A percentile compares a stretch with the other conserved stretches of the same genome.
Conservation (phyloP, 2,329 filamentous ascomycete species). For the Aspergillus tamarii region DNA sequence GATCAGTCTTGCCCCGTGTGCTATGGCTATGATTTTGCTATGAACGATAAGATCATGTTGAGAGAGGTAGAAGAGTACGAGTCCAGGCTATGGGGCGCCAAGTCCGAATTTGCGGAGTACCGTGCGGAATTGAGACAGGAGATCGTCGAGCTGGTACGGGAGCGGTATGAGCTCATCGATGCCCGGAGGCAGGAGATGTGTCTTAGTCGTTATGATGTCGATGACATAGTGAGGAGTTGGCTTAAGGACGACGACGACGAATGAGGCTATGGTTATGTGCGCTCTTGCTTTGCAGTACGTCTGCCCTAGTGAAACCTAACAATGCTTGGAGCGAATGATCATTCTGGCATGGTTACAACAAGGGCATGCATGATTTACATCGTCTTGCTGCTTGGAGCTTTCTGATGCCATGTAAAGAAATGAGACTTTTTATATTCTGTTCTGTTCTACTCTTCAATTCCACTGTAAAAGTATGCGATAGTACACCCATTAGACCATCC, state of each 20-base stretch:
- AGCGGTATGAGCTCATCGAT: not conserved
- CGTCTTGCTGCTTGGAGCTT: no score
- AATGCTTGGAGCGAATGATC: no score
- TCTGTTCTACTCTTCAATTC: no score
- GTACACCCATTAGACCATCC: no score
- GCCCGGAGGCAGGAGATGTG: not conserved
- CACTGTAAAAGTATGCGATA: no score
- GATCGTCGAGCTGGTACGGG: not conserved
- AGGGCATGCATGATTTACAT: no score
- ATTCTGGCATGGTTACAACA: no score
- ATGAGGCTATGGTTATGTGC: not conserved
- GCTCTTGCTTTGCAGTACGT: no score
- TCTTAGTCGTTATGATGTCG: not conserved
- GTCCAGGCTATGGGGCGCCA: no score
- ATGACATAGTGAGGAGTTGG: not conserved
- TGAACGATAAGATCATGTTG: not conserved
- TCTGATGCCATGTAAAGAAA: fast-evolving
- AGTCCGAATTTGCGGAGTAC: no score
- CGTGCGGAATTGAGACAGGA: not conserved
- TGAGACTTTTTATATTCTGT: no score
- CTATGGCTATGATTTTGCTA: not conserved
- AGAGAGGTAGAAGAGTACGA: not conserved
- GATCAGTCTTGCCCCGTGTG: not conserved
- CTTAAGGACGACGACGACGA: not conserved
- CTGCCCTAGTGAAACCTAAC: no score